Evolutionary conservation across 2,329 filamentous ascomycete species (phyloP).

Genomic region (Fusarium stilboides): DNA sequence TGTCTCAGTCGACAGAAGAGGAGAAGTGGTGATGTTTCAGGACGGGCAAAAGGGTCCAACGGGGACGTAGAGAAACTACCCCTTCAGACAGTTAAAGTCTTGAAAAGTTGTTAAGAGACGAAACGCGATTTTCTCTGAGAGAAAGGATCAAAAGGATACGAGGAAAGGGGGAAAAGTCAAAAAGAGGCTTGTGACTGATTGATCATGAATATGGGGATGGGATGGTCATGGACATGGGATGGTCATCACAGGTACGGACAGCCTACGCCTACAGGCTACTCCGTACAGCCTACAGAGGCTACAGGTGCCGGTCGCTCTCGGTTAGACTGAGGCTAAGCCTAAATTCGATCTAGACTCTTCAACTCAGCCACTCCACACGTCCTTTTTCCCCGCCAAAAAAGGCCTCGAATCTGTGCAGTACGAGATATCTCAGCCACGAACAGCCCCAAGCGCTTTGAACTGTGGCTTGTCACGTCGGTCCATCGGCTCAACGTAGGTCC

Average conservation of each 20-base stretch:
- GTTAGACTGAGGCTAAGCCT: constrained; percentile 23
- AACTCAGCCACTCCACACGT: constrained; percentile 22
- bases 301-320: constrained; percentile 11
- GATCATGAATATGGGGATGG: constrained; percentile 26
- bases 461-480: constrained; percentile 20
- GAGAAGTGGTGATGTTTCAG: constrained; percentile 45
- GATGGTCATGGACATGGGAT: not conserved
- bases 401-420: not conserved
- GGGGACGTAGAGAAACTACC: constrained; percentile 18
- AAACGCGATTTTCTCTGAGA: constrained; percentile 17
- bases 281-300: no score
- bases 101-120: constrained; percentile 6
- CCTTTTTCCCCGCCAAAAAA: constrained; percentile 5
- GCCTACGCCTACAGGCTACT: not conserved
- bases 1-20: constrained; percentile 27
- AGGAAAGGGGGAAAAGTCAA: constrained; percentile 14
- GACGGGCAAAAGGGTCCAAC: constrained; percentile 25
- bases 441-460: not conserved
- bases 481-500: constrained; percentile 43
- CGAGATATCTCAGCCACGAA: constrained; percentile 10
- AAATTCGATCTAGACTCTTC: constrained; percentile 19
- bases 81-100: constrained; percentile 21
- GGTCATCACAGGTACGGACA: no score
- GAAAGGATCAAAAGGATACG: constrained; percentile 17
- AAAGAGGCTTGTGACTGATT: constrained; percentile 38